A percentile compares a stretch with the other conserved stretches of the same genome.
Conservation (phyloP, 2,329 filamentous ascomycete genomes). For the Tolypocladium endophyticum region DNA sequence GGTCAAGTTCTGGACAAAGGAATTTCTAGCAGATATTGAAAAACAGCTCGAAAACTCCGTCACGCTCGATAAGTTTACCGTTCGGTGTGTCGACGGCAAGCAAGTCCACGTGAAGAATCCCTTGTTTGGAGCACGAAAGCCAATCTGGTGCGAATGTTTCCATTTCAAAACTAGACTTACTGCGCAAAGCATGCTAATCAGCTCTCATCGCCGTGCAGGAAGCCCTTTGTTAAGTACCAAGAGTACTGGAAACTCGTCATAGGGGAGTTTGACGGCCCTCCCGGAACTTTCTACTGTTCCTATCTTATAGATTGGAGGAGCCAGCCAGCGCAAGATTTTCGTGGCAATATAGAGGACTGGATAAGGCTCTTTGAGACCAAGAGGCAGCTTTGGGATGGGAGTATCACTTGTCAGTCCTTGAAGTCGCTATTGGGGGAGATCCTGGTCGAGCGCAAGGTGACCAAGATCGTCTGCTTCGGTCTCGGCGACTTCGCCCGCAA, state of each 20-base stretch:
- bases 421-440: background rate
- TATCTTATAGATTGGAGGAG: background rate
- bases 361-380: background rate
- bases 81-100: background rate
- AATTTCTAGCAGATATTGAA: background rate
- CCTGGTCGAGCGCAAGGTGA: background rate
- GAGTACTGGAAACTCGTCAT: background rate
- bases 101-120: background rate
- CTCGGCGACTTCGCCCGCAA: background rate
- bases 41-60: background rate
- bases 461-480: background rate
- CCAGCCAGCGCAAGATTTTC: background rate
- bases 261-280: background rate
- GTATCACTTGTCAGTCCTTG: background rate
- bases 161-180: background rate
- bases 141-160: background rate
- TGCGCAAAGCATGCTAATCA: background rate
- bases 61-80: background rate
- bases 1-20: background rate
- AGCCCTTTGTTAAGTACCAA: background rate
- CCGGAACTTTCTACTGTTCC: background rate
- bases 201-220: background rate
- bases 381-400: background rate
- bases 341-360: background rate
- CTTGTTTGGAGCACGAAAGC: background rate